phyloP scores from a whole-genome alignment of 176 grass and related monocot species.

The Carex littledalei region DNA sequence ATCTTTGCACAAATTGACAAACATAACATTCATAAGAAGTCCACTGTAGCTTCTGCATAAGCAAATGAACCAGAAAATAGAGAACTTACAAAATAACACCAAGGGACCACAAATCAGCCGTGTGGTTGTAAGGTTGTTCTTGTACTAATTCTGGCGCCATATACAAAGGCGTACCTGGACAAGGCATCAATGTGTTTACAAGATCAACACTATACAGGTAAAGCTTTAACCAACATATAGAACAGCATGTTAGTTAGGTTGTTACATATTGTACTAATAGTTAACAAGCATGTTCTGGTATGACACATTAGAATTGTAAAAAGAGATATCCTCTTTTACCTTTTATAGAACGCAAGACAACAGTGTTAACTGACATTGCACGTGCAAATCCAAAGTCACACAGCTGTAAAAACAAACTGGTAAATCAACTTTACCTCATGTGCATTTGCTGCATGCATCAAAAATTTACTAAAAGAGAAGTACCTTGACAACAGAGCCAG shows the following conservation, averaged over 20 bases:
- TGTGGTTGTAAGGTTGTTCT: slow-evolving; percentile 95
- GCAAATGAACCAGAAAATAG: background rate
- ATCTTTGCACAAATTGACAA: background rate
- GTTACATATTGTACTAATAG: background rate
- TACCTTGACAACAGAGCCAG: slow-evolving; percentile 95
- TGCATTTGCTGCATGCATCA: background rate
- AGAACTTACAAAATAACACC: slow-evolving; percentile 89
- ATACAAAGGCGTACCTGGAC: slow-evolving; percentile 85
- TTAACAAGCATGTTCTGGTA: slow-evolving; percentile 1
- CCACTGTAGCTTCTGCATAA: background rate
- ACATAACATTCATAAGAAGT: background rate
- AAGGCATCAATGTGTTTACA: slow-evolving; percentile 24
- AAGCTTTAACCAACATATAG: background rate
- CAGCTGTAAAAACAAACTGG: slow-evolving; percentile 44
- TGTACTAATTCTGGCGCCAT: slow-evolving; percentile 99
- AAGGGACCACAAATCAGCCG: slow-evolving; percentile 95
- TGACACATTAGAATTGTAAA: background rate
- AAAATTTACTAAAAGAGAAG: slow-evolving; percentile 3
- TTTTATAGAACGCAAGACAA: slow-evolving; percentile 94
- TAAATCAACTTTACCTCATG: background rate
- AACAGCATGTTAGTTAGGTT: background rate
- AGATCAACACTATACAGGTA: slow-evolving; percentile 3
- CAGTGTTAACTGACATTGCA: slow-evolving; percentile 96
- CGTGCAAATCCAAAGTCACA: slow-evolving; percentile 99
- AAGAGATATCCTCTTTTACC: slow-evolving; percentile 32